Base-by-base conservation (phyloP, 2,329 filamentous ascomycete genomes). In the Blastomyces gilchristii region DNA sequence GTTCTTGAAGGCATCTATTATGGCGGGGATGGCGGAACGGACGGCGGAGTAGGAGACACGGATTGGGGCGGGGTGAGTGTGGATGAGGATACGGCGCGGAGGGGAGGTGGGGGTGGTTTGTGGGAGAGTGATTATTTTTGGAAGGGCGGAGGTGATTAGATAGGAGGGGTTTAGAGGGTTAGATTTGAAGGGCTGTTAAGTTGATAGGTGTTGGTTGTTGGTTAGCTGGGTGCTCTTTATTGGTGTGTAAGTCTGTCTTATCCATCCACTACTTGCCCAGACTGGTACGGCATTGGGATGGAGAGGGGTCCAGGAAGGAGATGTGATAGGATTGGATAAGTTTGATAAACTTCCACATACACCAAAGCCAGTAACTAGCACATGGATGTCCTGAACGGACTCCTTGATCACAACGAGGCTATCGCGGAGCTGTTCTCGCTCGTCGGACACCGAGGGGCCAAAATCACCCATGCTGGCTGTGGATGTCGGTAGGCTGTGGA, bases 111-210 rank as follows among this genome's bases (percentile, higher is more conserved):
- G n/a, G 66, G 50, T 58, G 65, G 49, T 41, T 11, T 64, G 58
- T 5, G 69, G 66, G 18, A 75, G 76, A 2, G 85, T 83, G 5
- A 92, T 82, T 68, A 83, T 82, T 2, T 82, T 74, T 3, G 90
- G 87, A n/a, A 95, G 83, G 25, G 78, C 79, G 34, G 80, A 81
- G 58, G 88, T 85, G 71, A 96, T 92, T 71, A 92, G 83, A 82
- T 85, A 92, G 2, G 90, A 91, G 9, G 91, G 90, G 72, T 96
- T 96, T 64, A 87, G 78, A 37, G 86, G 84, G 71, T 87, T 86
- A 54, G 87, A 80, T 69, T 87, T 86, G 75, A 95, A 96, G 1
- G 91, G 87, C 89, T 93, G 49, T 31, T 31, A 31, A 31, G 2
- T 34, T n/a, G 53, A 50, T 18, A n/a, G 18, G 31, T 41, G 37